Conservation (phyloP, 2,329 filamentous ascomycete species). For the Neofusicoccum ribis region DNA sequence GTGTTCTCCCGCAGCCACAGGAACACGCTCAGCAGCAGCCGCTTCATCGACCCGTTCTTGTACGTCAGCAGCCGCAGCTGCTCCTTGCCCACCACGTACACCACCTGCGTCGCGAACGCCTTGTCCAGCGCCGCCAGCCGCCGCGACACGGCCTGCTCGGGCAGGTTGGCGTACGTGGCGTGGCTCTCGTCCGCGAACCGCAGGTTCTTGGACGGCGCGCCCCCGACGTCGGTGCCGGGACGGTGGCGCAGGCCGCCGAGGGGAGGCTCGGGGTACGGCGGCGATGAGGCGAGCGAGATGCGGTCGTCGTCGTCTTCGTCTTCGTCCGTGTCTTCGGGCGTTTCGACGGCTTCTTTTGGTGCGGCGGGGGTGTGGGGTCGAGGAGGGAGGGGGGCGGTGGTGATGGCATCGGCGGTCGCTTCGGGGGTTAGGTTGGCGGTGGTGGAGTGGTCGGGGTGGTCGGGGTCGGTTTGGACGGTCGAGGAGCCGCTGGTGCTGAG, state of each 20-base stretch:
- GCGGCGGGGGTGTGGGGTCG: background rate
- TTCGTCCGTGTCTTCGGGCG: background rate
- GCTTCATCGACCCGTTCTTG: slow-evolving; percentile 28
- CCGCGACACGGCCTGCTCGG: slow-evolving; percentile 21
- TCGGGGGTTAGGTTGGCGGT: slow-evolving; percentile 3
- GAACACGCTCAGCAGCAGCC: slow-evolving; percentile 56
- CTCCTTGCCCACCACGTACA: slow-evolving; percentile 62
- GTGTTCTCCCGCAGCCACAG: slow-evolving; percentile 68
- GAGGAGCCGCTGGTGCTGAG: slow-evolving; percentile 9
- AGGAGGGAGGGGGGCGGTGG: background rate
- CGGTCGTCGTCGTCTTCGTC: background rate
- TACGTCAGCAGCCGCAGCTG: slow-evolving; percentile 47
- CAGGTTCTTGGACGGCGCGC: background rate
- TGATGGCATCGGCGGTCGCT: background rate
- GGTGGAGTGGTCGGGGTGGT: background rate
- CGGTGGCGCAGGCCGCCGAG: background rate
- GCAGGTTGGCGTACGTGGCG: slow-evolving; percentile 1
- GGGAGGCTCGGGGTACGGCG: background rate
- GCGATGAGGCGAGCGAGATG: background rate
- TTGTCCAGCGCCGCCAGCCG: slow-evolving; percentile 40
- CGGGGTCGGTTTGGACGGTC: background rate
- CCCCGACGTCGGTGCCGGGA: background rate
- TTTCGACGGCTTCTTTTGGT: background rate
- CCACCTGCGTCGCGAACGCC: slow-evolving; percentile 49
- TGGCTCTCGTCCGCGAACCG: slow-evolving; percentile 11